A percentile compares a stretch with the other conserved stretches of the same genome.
Conservation (phyloP, 805 yeast genomes). For the Lipomyces oligophaga region DNA sequence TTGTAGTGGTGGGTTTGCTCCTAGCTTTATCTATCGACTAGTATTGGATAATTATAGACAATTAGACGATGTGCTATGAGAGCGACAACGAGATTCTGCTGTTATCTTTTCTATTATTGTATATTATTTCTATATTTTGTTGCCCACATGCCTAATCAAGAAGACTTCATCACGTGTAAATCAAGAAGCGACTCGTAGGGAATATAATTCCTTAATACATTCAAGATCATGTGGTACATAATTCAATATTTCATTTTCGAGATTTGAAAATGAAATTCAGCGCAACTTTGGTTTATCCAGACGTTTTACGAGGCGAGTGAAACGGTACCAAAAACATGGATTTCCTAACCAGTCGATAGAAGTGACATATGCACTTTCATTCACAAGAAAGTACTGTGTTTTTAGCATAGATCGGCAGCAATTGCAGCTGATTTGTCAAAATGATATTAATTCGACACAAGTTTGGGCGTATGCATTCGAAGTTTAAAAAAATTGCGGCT, state of each 20-base stretch:
- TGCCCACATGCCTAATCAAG: too few relatives aligned
- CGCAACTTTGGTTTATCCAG: slow-evolving; percentile 1
- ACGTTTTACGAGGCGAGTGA: slow-evolving; percentile 6
- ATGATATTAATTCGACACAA: slow-evolving; percentile 53
- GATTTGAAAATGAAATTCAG: slow-evolving; percentile 3
- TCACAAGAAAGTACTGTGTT: slow-evolving; percentile 53
- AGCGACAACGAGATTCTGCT: too few relatives aligned
- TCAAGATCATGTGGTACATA: too few relatives aligned
- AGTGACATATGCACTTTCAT: slow-evolving; percentile 49
- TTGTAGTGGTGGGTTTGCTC: slow-evolving; percentile 80
- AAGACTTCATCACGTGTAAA: too few relatives aligned
- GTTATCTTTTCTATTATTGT: too few relatives aligned
- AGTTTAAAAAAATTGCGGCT: too few relatives aligned
- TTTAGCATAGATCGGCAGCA: slow-evolving; percentile 52
- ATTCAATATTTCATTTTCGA: too few relatives aligned
- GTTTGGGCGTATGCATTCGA: slow-evolving; percentile 46
- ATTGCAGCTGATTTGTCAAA: slow-evolving; percentile 51
- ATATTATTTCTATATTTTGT: too few relatives aligned
- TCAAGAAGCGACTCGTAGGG: too few relatives aligned
- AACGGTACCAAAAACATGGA: not conserved
- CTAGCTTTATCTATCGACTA: slow-evolving; percentile 90
- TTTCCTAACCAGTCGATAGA: slow-evolving; percentile 28
- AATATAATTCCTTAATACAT: too few relatives aligned
- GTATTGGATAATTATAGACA: slow-evolving; percentile 90
- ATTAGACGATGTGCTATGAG: slow-evolving; percentile 61